Conservation (phyloP, 768 basidiomycete species). For the Rhizopogon vesiculosus region DNA sequence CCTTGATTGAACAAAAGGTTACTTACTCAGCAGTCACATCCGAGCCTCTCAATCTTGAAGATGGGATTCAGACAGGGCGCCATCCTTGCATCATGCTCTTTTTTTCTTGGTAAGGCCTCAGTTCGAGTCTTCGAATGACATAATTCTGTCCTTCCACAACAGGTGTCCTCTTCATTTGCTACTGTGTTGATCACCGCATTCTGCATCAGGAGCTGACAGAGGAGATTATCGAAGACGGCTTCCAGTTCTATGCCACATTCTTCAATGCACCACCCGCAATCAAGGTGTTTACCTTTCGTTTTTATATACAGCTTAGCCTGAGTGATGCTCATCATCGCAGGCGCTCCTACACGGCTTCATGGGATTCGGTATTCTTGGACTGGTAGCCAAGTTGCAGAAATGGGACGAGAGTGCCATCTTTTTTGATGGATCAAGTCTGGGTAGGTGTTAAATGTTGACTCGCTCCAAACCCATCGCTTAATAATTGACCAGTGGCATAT, state of each 20-base stretch:
- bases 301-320: not conserved
- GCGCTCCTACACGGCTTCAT: slow-evolving; percentile 85
- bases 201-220: slow-evolving; percentile 68
- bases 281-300: slow-evolving; percentile 51
- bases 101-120: slow-evolving; percentile 73
- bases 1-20: not conserved
- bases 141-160: slow-evolving; percentile 11
- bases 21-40: not conserved
- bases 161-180: slow-evolving; percentile 83
- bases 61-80: slow-evolving; percentile 92
- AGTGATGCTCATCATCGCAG: slow-evolving; percentile 30
- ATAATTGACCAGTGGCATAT: slow-evolving; percentile 51
- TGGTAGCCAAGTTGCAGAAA: slow-evolving; percentile 73
- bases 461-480: slow-evolving; percentile 7
- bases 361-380: slow-evolving; percentile 68
- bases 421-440: slow-evolving; percentile 88
- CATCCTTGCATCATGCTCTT: slow-evolving; percentile 82
- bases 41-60: not conserved
- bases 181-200: slow-evolving; percentile 84
- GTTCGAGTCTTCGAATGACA: slow-evolving; percentile 12
- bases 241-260: slow-evolving; percentile 90
- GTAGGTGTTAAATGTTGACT: slow-evolving; percentile 39
- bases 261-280: slow-evolving; percentile 91
- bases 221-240: slow-evolving; percentile 66
- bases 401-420: slow-evolving; percentile 95